Evolutionary conservation across 2,329 filamentous ascomycete species (phyloP), one percentile per base, ranked within the genome.

Genomic region (Dactylonectria estremocensis): DNA sequence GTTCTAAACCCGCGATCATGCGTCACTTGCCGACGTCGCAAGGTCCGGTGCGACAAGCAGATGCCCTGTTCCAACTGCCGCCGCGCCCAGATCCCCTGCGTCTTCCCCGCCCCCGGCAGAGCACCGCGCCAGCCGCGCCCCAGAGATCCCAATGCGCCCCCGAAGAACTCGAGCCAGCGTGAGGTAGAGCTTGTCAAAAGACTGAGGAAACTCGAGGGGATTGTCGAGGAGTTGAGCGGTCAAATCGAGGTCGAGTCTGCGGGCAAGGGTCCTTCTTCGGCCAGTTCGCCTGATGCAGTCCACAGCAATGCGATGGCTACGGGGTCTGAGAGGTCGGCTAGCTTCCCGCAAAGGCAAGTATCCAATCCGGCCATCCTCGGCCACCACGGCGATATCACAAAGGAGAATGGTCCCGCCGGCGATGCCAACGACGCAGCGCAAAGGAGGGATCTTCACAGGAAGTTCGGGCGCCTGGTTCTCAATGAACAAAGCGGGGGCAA

Each of bases 21-120:
- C 71, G 84, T 87, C 18, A 86, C 84, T 45, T 87, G 85, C 68
- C 81, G 85, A 11, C 83, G 85, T 50, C 83, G 90, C 69, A 92
- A 93, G 79, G 92, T 95, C 61, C 91, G 92, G 75, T 95, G 92
- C 84, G 91, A 95, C 83, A 94, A 94, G 83, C 86, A 89, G 74
- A 89, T 93, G 84, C 91, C 92, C 16, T 95, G 92, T 79, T 89
- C 89, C 74, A 94, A 95, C 78, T 95, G 92, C 78, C 88, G 88
- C 48, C 89, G 91, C 70, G 91, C 91, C 46, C 84, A 90, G 73
- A 92, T 92, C 65, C 88, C 91, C 72, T 95, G 92, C 79, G 83
- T 93, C 55, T 95, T 93, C 76, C 92, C 92, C 1, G 90, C 91
- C 2, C 92, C 92, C 1, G 92, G 92, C 10, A 87, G 92, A 62